A percentile compares a stretch with the other conserved stretches of the same genome.
phyloP scores from a whole-genome alignment of 768 basidiomycete genomes.

The Mycena vitilis region DNA sequence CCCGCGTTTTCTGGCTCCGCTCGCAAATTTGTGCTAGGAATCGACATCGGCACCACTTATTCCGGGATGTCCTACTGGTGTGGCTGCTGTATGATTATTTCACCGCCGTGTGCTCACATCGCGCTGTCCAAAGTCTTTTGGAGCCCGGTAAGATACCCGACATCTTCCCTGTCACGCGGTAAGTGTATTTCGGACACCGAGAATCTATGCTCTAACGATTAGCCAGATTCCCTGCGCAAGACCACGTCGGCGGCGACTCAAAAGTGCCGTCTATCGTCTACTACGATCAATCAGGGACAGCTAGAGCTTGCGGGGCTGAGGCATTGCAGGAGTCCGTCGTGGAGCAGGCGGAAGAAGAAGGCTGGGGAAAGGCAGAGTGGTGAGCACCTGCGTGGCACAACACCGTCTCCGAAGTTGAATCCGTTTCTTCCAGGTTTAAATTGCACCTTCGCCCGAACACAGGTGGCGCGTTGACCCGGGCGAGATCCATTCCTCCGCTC shows the following conservation, averaged over 20 bases:
- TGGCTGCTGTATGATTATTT: no score
- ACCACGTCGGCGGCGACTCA: constrained; percentile 57
- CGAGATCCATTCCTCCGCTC: constrained; percentile 47
- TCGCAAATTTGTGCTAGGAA: constrained; percentile 51
- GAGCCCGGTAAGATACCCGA: constrained; percentile 18
- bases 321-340: constrained; percentile 52
- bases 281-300: constrained; percentile 54
- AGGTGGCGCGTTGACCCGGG: constrained; percentile 16
- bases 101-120: no score
- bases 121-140: no score
- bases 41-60: constrained; percentile 56
- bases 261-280: constrained; percentile 63
- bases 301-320: constrained; percentile 59
- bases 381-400: no score
- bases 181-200: no score
- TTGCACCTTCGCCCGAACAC: constrained; percentile 50
- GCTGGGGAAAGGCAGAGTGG: constrained; percentile 61
- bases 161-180: constrained; percentile 31
- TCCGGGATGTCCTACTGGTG: constrained; percentile 52
- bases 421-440: constrained; percentile 47
- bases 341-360: constrained; percentile 55
- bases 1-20: constrained; percentile 45
- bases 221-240: constrained; percentile 62
- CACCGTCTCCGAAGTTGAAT: constrained; percentile 21
- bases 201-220: no score